Percentiles rank a stretch among this genome's conserved stretches.
These are phyloP conservation scores for Paracamarosporium sp. DNA, from an alignment of 2,329 filamentous ascomycete genomes.

Conservation along the genomic window DNA sequence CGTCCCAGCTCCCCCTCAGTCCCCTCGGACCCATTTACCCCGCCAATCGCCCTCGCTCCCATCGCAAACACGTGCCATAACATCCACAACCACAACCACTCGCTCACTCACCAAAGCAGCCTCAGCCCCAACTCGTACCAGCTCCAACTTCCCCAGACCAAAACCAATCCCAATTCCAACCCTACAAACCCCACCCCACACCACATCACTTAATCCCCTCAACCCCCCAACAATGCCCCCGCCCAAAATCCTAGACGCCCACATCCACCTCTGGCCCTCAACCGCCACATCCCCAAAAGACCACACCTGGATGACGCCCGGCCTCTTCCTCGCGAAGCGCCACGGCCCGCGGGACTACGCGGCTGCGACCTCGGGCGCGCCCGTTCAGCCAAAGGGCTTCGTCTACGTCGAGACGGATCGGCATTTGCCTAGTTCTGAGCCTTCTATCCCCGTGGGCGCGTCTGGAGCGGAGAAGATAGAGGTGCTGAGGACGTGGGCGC, in stretches of 20 bases:
- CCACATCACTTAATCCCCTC: not conserved
- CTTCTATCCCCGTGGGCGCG: not conserved
- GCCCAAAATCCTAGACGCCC: slow-evolving; percentile 76
- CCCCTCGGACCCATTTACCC: slow-evolving; percentile 16
- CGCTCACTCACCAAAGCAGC: not conserved
- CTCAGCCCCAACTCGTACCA: not conserved
- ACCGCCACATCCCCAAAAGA: slow-evolving; percentile 65
- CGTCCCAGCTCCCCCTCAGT: not conserved
- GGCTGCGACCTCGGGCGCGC: slow-evolving; percentile 16
- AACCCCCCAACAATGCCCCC: slow-evolving; percentile 26
- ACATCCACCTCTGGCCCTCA: slow-evolving; percentile 85
- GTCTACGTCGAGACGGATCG: slow-evolving; percentile 86
- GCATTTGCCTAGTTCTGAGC: slow-evolving; percentile 28
- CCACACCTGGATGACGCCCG: slow-evolving; percentile 72
- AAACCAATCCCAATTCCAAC: not conserved
- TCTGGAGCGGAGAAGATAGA: not conserved
- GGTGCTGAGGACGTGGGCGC: slow-evolving; percentile 63
- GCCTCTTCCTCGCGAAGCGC: slow-evolving; percentile 64
- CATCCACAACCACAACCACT: too few species aligned
- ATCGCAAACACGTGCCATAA: too few species aligned
- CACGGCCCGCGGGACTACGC: slow-evolving; percentile 71
- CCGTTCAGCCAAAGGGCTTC: slow-evolving; percentile 61
- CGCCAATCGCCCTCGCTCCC: slow-evolving; percentile 15
- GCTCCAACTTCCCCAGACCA: not conserved
- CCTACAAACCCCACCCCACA: too few species aligned